Percentiles rank a stretch among this genome's conserved stretches.
Evolutionary conservation across 2,329 filamentous ascomycete species (phyloP).

Genomic region (Coccinonectria pachysandricola): DNA sequence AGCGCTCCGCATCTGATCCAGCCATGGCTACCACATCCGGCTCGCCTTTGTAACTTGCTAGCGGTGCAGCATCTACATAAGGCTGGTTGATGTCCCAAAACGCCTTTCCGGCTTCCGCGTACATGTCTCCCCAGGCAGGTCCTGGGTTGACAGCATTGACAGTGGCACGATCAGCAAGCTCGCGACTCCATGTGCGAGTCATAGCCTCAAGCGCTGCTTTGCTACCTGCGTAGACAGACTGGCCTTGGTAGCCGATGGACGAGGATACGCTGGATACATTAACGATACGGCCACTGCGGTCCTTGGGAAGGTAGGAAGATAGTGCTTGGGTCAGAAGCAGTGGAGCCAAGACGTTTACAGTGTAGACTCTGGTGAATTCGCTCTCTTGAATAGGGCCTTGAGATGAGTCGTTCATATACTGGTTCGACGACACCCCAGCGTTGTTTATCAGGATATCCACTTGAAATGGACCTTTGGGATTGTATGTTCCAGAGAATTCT

Average conservation of each 20-base stretch:
- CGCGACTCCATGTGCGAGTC: slow-evolving; percentile 48
- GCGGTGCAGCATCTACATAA: slow-evolving; percentile 26
- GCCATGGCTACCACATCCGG: slow-evolving; percentile 19
- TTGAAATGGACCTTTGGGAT: slow-evolving; percentile 15
- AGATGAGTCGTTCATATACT: slow-evolving; percentile 45
- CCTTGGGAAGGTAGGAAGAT: slow-evolving; percentile 54
- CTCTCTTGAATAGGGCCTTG: slow-evolving; percentile 42
- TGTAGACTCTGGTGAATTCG: slow-evolving; percentile 64
- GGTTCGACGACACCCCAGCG: slow-evolving; percentile 62
- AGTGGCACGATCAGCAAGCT: slow-evolving; percentile 41
- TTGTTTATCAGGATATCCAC: slow-evolving; percentile 86
- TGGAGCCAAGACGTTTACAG: slow-evolving; percentile 73
- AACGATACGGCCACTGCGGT: slow-evolving; percentile 53
- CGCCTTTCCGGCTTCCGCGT: slow-evolving; percentile 25
- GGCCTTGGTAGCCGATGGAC: slow-evolving; percentile 42
- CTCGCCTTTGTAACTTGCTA: slow-evolving; percentile 25
- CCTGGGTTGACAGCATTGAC: slow-evolving; percentile 50
- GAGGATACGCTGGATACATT: slow-evolving; percentile 46
- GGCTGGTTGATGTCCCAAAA: slow-evolving; percentile 30
- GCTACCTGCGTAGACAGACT: slow-evolving; percentile 46
- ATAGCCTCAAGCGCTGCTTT: slow-evolving; percentile 51
- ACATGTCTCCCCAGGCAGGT: slow-evolving; percentile 44
- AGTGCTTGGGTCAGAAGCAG: slow-evolving; percentile 67
- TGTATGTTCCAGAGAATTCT: slow-evolving; percentile 17
- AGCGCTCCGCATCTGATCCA: slow-evolving; percentile 22